Evolutionary conservation across 345 rosid genomes (phyloP).

Genomic region (Aquilaria sinensis): DNA sequence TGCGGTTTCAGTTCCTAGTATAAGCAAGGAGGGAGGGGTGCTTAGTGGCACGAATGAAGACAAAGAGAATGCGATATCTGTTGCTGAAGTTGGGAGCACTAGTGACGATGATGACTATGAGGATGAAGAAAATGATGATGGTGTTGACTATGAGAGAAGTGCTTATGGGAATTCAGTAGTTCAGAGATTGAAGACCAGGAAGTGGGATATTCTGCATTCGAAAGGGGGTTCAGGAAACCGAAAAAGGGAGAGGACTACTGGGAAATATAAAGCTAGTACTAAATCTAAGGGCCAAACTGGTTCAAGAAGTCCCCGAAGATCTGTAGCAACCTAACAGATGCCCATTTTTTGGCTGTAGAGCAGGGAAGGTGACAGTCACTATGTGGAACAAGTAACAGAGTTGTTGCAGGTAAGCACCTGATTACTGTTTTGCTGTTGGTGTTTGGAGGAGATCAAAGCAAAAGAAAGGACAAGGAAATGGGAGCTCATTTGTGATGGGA

Average conservation of each 20-base stretch:
- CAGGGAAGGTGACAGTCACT: no score
- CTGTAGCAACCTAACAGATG: background rate
- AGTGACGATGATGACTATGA: slow-evolving; percentile 31
- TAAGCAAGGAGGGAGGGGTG: slow-evolving; percentile 33
- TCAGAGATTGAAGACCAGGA: slow-evolving; percentile 12
- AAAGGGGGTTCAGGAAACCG: slow-evolving; percentile 1
- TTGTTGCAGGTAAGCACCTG: no score
- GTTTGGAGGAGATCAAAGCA: no score
- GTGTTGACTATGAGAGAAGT: slow-evolving; percentile 21
- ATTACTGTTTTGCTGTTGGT: no score
- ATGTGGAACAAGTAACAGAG: no score
- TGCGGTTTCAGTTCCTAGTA: slow-evolving; percentile 22
- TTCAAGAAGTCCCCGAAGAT: slow-evolving; percentile 4
- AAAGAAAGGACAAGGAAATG: no score
- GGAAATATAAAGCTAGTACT: background rate
- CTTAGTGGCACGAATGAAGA: slow-evolving; percentile 19
- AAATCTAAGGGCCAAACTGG: background rate
- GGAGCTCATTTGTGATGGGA: no score
- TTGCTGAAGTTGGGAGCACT: slow-evolving; percentile 36
- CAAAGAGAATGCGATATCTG: slow-evolving; percentile 12
- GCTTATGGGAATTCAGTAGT: slow-evolving; percentile 7
- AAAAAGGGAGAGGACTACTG: slow-evolving; percentile 14
- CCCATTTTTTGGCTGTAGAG: no score
- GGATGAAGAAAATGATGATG: slow-evolving; percentile 18
- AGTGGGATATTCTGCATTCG: slow-evolving; percentile 7